Percentiles rank a stretch among this genome's conserved stretches.
Evolutionary conservation across 2,329 filamentous ascomycete species (phyloP).

Genomic region (Fusarium sp.): DNA sequence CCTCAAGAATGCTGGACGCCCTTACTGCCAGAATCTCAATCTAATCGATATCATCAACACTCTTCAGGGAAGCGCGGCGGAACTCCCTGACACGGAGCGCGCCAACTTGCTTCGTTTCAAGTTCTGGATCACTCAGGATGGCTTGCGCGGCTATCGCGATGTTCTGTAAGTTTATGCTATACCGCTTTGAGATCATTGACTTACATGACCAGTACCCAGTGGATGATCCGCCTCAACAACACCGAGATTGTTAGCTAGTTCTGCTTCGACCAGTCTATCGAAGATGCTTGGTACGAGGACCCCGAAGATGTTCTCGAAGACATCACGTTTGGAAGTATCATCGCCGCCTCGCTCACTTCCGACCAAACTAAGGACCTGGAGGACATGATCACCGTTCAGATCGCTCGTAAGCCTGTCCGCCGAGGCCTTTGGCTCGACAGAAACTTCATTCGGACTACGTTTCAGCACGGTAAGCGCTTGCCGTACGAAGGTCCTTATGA

Average conservation of each 20-base stretch:
- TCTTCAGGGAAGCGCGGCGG: slow-evolving; percentile 1
- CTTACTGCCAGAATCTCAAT: not conserved
- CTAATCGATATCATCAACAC: slow-evolving; percentile 20
- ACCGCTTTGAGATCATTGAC: rapidly evolving
- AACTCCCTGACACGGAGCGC: not conserved
- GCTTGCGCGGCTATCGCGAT: slow-evolving; percentile 9
- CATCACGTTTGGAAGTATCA: not conserved
- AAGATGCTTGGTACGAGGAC: not conserved
- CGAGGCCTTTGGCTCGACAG: slow-evolving; percentile 4
- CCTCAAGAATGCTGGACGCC: not conserved
- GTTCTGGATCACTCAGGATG: not conserved
- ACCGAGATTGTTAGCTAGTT: slow-evolving; percentile 10
- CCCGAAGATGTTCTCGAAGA: not conserved
- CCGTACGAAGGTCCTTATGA: slow-evolving; percentile 12
- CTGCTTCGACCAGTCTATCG: not conserved
- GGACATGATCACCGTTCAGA: not conserved
- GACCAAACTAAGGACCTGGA: not conserved
- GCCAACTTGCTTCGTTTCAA: slow-evolving; percentile 17
- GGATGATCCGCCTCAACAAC: slow-evolving; percentile 29
- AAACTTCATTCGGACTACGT: not conserved
- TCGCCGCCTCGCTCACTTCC: not conserved
- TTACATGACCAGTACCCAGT: slow-evolving; percentile 20
- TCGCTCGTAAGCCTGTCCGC: not conserved
- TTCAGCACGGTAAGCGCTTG: not conserved
- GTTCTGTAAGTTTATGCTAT: slow-evolving; percentile 4